Conservation (phyloP, 495 filamentous ascomycete genomes). For the Trichoderma gamsii region DNA sequence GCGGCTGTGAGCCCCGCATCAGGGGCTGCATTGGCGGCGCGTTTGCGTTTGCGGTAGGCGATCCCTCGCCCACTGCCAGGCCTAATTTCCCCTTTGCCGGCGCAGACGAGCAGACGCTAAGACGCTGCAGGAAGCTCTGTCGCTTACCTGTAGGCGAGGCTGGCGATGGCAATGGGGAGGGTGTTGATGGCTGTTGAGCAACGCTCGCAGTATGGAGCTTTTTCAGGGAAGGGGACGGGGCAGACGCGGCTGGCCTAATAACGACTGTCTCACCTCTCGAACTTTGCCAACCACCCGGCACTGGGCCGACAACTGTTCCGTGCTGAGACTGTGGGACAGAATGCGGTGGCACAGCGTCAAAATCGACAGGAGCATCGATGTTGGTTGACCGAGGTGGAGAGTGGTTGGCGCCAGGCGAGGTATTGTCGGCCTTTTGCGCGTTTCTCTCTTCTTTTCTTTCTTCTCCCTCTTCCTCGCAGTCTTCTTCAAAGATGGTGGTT, state of each 20-base stretch:
- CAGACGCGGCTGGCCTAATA: neutral
- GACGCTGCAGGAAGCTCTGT: neutral
- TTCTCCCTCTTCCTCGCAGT: slow-evolving; percentile 15
- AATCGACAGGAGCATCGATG: neutral
- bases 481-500: slow-evolving; percentile 39
- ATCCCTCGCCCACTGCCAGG: slow-evolving; percentile 5
- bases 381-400: neutral
- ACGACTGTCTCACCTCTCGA: neutral
- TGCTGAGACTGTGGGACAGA: neutral
- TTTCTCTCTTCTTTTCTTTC: slow-evolving; percentile 29
- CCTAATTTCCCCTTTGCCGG: slow-evolving; percentile 12
- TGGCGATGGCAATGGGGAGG: neutral
- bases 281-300: neutral
- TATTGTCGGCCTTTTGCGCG: slow-evolving; percentile 29
- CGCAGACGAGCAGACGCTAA: neutral
- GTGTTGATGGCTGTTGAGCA: neutral
- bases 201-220: neutral
- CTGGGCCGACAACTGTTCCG: neutral
- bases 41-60: slow-evolving; percentile 4
- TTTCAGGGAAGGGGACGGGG: neutral
- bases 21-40: slow-evolving; percentile 17
- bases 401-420: slow-evolving; percentile 15
- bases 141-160: slow-evolving; percentile 4
- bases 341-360: neutral
- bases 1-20: slow-evolving; percentile 18